Evolutionary conservation across 2,329 filamentous ascomycete genomes (phyloP).

Genomic region (Monosporascus sp.): DNA sequence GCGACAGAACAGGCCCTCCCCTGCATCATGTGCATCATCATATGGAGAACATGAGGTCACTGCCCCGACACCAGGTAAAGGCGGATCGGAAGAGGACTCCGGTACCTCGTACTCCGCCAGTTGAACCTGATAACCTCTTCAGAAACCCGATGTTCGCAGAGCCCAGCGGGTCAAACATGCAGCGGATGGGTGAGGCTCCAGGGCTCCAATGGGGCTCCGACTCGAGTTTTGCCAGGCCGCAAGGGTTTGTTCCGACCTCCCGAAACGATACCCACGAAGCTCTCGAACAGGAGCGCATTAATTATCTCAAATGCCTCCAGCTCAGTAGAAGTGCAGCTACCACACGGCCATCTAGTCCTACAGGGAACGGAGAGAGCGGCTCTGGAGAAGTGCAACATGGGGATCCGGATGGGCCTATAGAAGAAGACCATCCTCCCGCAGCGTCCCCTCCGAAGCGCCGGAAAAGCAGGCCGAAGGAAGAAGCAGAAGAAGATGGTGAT

Average conservation of each 20-base stretch:
- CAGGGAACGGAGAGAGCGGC: conserved; percentile 21
- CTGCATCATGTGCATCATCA: conserved; percentile 11
- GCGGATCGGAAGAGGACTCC: conserved; percentile 11
- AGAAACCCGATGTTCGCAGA: conserved; percentile 36
- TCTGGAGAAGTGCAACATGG: conserved; percentile 16
- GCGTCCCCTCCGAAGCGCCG: conserved; percentile 45
- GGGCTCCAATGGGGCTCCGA: conserved; percentile 64
- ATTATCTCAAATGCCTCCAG: conserved; percentile 52
- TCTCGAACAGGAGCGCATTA: conserved; percentile 48
- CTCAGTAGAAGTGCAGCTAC: conserved; percentile 52
- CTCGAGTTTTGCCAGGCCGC: conserved; percentile 50
- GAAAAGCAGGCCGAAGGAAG: conserved; percentile 48
- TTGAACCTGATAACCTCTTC: conserved; percentile 26
- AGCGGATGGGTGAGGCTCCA: conserved; percentile 29
- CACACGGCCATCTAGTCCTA: conserved; percentile 55
- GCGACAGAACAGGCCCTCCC: conserved; percentile 8
- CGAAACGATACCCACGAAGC: conserved; percentile 54
- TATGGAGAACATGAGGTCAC: conserved; percentile 12
- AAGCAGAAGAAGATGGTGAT: conserved; percentile 38
- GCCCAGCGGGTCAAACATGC: conserved; percentile 11
- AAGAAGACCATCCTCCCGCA: conserved; percentile 32
- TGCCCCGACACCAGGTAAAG: conserved; percentile 10
- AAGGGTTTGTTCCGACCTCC: conserved; percentile 53
- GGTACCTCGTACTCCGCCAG: conserved; percentile 17
- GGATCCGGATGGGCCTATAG: conserved; percentile 18